Base-by-base conservation (phyloP, 2,329 filamentous ascomycete species). In the Diaporthe velutina region DNA sequence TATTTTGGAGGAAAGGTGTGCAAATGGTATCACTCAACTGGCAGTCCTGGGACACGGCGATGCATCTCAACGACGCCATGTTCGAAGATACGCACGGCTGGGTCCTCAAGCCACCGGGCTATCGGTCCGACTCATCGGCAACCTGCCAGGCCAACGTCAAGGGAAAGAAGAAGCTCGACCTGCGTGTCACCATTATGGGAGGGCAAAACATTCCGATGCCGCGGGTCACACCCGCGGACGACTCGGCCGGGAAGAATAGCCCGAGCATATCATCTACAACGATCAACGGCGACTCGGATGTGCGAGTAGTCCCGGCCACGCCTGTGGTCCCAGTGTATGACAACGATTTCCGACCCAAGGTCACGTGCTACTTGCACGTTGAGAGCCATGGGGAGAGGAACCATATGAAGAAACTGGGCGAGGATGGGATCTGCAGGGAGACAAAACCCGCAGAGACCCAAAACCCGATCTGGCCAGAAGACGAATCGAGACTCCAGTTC, bases 11-110 rank as follows among this genome's bases (percentile, higher is more conserved):
- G 66, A 92, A 94, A 70, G 97, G 97, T 33, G 96, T 98, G 22
- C 97, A 99, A 83, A 98, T 99, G 96, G 96, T 95, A 8, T 96
- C 97, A n/a, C 90, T 98, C 83, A 99, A 99, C 83, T 98, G 97
- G 96, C 97, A 99, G 83, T 96, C 93, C 4, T 93, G 96, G 79
- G 96, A 98, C 81, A 91, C 96, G 71, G 94, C 95, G 57, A 97
- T 98, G 91, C 97, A 98, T 87, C 90, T 99, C 81, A 98, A 98
- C 81, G 94, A 98, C 79, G 97, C 94, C 81, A 98, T 99, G 97
- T 99, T 98, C 82, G 94, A 95, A 40, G 94, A 92, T 15, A 93
- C 94, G 64, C 86, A 90, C 48, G 96, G 96, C 54, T 98, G 95
- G 94, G 91, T 96, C 4, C 87, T 97, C 76, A 98, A 98, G 83